Base-by-base conservation (phyloP, 106 monocot genomes). In the Allium sativum region DNA sequence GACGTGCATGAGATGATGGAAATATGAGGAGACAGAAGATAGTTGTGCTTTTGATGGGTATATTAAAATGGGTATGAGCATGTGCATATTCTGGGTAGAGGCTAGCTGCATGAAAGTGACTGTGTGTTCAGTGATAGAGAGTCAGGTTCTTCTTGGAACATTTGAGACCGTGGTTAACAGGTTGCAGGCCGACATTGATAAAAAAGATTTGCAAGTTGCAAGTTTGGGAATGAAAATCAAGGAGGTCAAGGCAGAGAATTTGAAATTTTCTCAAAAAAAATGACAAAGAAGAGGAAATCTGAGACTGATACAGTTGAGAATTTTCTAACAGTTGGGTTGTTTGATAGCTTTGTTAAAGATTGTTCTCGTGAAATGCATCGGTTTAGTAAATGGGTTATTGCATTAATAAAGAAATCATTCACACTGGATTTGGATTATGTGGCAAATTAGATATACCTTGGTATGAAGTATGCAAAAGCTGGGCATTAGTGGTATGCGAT, bases 41-140 rank as follows among this genome's bases (percentile, higher is more conserved):
- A n/a, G n/a, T n/a, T n/a, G n/a, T n/a, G n/a, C n/a, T n/a, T n/a
- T n/a, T n/a, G n/a, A n/a, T n/a, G n/a, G n/a, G n/a, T n/a, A n/a
- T n/a, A n/a, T n/a, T n/a, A n/a, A n/a, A n/a, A n/a, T n/a, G n/a
- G n/a, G n/a, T n/a, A n/a, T n/a, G n/a, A n/a, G n/a, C n/a, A n/a
- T n/a, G n/a, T n/a, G n/a, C n/a, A n/a, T n/a, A n/a, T n/a, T n/a
- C n/a, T n/a, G n/a, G n/a, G n/a, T n/a, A n/a, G n/a, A n/a, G n/a
- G n/a, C n/a, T n/a, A n/a, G n/a, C n/a, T n/a, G n/a, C n/a, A n/a
- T n/a, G n/a, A n/a, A n/a, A n/a, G n/a, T n/a, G n/a, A n/a, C n/a
- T n/a, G n/a, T n/a, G n/a, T n/a, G n/a, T n/a, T n/a, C n/a, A n/a
- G 98, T 92, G 12, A 78, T 70, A 65, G 91, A 92, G 71, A 98